Conservation (phyloP, 164 flowering plant genomes). For the Saururus chinensis region DNA sequence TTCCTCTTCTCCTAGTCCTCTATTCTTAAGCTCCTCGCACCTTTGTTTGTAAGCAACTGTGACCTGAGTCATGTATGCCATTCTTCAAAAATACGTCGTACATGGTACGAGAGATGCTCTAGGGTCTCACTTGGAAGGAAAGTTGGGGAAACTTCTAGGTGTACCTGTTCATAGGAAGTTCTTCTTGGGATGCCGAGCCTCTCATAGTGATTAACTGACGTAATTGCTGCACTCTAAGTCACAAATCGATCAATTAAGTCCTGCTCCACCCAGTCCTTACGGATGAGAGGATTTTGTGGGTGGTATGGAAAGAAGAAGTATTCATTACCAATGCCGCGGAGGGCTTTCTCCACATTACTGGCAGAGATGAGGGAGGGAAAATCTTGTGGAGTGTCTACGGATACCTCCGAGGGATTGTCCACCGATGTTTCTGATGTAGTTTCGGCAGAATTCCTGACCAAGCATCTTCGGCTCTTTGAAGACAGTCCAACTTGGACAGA, state of each 20-base stretch:
- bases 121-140: not conserved
- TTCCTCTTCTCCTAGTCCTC: conserved; percentile 51
- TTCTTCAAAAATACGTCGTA: not conserved
- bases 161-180: conserved; percentile 61
- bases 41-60: conserved; percentile 41
- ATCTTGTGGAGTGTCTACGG: conserved; percentile 34
- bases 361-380: conserved; percentile 62
- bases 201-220: conserved; percentile 69
- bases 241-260: conserved; percentile 16
- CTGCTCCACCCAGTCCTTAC: too few relatives aligned
- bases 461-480: not conserved
- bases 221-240: conserved; percentile 75
- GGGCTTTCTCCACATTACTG: conserved; percentile 65
- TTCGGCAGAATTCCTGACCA: conserved; percentile 13
- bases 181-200: conserved; percentile 50
- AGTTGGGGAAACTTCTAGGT: not conserved
- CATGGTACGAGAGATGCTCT: not conserved
- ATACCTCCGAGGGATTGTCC: conserved; percentile 15
- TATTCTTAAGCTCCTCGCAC: conserved; percentile 36
- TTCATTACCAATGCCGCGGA: conserved; percentile 65
- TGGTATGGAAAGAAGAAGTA: not conserved
- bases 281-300: too few relatives aligned
- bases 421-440: conserved; percentile 14
- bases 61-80: conserved; percentile 28
- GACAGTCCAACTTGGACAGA: not conserved